Evolutionary conservation across 2,329 filamentous ascomycete genomes (phyloP).

Genomic region (Clonostachys chloroleuca): DNA sequence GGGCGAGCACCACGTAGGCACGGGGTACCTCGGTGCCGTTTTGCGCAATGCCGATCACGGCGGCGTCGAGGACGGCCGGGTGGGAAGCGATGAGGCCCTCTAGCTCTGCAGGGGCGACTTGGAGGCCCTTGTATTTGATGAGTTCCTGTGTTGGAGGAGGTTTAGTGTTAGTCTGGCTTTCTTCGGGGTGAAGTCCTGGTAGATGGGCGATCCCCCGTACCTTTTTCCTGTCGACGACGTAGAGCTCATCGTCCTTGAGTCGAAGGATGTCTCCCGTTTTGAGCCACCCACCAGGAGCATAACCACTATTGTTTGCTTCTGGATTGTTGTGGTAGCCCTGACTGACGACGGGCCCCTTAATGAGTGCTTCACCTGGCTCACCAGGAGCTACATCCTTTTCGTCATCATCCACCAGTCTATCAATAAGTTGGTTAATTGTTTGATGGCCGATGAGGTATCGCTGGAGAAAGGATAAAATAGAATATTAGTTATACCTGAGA

Average conservation of each 20-base stretch:
- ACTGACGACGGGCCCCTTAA: slow-evolving; percentile 68
- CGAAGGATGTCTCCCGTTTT: slow-evolving; percentile 76
- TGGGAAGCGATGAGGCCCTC: slow-evolving; percentile 39
- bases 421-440: not conserved
- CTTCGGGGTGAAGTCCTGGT: not conserved
- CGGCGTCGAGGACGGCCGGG: slow-evolving; percentile 46
- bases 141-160: slow-evolving; percentile 40
- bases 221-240: slow-evolving; percentile 78
- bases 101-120: slow-evolving; percentile 64
- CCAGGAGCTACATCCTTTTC: slow-evolving; percentile 30
- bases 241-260: slow-evolving; percentile 65
- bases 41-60: slow-evolving; percentile 53
- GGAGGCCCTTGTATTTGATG: slow-evolving; percentile 53
- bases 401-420: slow-evolving; percentile 30
- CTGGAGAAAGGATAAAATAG: not conserved
- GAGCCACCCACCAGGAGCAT: slow-evolving; percentile 58
- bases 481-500: slow-evolving; percentile 12
- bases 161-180: slow-evolving; percentile 17
- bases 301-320: slow-evolving; percentile 57
- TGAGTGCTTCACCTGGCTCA: slow-evolving; percentile 56
- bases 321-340: slow-evolving; percentile 69
- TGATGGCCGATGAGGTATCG: not conserved
- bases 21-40: slow-evolving; percentile 43
- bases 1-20: slow-evolving; percentile 22
- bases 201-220: slow-evolving; percentile 13